Base-by-base conservation (phyloP, 306 rosid genomes). In the Ammopiptanthus mongolicus region DNA sequence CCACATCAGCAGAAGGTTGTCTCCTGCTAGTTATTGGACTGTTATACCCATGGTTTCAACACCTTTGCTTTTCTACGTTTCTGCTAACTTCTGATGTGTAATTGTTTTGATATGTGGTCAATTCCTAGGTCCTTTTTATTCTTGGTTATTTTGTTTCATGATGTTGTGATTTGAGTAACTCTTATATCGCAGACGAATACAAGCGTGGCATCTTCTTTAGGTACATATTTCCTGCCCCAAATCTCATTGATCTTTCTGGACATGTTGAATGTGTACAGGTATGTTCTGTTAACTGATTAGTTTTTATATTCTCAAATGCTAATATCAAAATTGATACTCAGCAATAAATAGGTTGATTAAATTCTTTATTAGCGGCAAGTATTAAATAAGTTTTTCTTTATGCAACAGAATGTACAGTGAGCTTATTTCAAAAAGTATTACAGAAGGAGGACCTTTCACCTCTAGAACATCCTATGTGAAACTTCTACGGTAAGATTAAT, bases 261-360 rank as follows among this genome's bases (percentile, higher is more conserved):
- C 85, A 96, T 96, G 97, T 93, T 96, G 79, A 96, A 92, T 36
- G 99, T 96, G 50, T 96, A 96, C 91, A 96, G 98, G 99, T 92
- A 73, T 60, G 69, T 41, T 65, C 18, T 47, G n/a, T 37, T 42
- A 39, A 29, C 68, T 17, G 34, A 17, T 4, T 8, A 21, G 6
- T 46, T 69, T 25, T 52, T 21, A 13, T 36, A 23, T 28, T 31
- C 31, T 39, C 21, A 36, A 62, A 33, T 29, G 4, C 58, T 44
- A 25, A 28, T 42, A 76, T 14, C 48, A 48, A 15, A 57, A 21
- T 34, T 59, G 65, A 23, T 44, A 48, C 34, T n/a, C 8, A 28
- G 48, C 53, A 25, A 22, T 19, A 44, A 31, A n/a, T 42, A 12
- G 42, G 52, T 48, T 63, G 63, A 57, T 50, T 62, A 28, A 47